Base-by-base conservation (phyloP, 2,329 filamentous ascomycete species). In the Dactylellina sp. region DNA sequence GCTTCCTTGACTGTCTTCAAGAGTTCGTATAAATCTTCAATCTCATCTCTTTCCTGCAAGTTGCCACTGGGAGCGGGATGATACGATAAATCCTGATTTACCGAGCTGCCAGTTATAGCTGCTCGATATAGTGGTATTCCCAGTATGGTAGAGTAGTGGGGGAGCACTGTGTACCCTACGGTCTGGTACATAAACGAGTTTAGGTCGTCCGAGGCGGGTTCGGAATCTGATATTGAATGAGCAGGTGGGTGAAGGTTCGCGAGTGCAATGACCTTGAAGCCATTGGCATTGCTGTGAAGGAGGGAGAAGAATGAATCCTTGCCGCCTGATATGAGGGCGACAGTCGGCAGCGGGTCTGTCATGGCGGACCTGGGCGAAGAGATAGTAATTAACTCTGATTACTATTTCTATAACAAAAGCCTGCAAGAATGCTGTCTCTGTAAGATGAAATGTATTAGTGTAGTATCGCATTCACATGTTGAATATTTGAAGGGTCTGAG, bases 181-280 rank as follows among this genome's bases (percentile, higher is more conserved):
- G 95, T 99, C 84, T 99, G 95, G 84, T 98, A 99, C 95, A 99
- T 99, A 88, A 95, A 98, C 83, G 93, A 97, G 82, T 99, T 92
- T 78, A 96, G 85, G 81, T 98, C 91, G 50, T 84, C 80, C 9
- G 70, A 62, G 32, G 47, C 62, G 16, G 50, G 64, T n/a, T 66
- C 60, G 5, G 44, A 20, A 22, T 68, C 39, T 16, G 50, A 52
- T 16, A 52, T 55, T 16, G 35, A 7, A 24, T 60, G 77, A 50
- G 75, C 71, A 12, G 79, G 83, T 56, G 92, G 94, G 80, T 93
- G 86, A 63, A 99, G 84, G 81, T 99, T 99, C 55, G 92, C 95
- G 52, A 99, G 84, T 6, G 95, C 95, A 56, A 97, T 87, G 50
- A 99, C 84, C 75, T 86, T 86, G 81, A 98, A 94, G 22, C 92